Evolutionary conservation across 176 grass and related monocot species (phyloP), one percentile per base, ranked within the genome.

Genomic region (Avena sativa): DNA sequence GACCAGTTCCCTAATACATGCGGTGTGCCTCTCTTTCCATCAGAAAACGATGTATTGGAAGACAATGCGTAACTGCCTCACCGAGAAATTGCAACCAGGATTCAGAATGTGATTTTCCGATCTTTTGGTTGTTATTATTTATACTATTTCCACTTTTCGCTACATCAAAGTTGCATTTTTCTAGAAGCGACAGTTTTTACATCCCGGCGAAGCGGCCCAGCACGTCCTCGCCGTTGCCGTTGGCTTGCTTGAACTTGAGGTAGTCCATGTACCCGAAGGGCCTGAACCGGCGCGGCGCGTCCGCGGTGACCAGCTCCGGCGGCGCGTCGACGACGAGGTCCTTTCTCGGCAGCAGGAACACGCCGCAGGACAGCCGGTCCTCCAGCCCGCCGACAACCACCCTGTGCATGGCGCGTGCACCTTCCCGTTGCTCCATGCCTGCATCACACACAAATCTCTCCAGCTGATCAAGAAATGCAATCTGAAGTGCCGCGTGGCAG

Each of bases 231-330:
- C 26, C 4, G 62, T 30, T 65, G 12, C 62, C 62, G 62, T 25
- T 26, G 25, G 25, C 11, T 25, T 11, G 12, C 25, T 65, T 65
- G 62, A 65, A 65, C 62, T 12, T 30, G 1, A 65, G 25, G 62
- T 65, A 65, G 62, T 65, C 62, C 62, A 30, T 2, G 62, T 65
- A 65, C 62, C 0, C 25, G 62, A 65, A 65, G 4, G 62, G 62
- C 62, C 62, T 65, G 62, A 65, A 65, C 62, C 62, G 62, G 62
- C 62, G 62, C 20, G 70, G 70, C 70, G 70, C 8, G 70, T 73
- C 70, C 9, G 40, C 70, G 40, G 70, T 65, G 25, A 65, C 62
- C 62, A 65, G 70, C 11, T 73, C 70, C 20, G 43, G 40, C 40
- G 70, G 70, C 70, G 70, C 70, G 43, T 73, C 70, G 10, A 73